Evolutionary conservation across 129 eudicot species (phyloP), one percentile per base, ranked within the genome.

Genomic region (Tagetes erecta): DNA sequence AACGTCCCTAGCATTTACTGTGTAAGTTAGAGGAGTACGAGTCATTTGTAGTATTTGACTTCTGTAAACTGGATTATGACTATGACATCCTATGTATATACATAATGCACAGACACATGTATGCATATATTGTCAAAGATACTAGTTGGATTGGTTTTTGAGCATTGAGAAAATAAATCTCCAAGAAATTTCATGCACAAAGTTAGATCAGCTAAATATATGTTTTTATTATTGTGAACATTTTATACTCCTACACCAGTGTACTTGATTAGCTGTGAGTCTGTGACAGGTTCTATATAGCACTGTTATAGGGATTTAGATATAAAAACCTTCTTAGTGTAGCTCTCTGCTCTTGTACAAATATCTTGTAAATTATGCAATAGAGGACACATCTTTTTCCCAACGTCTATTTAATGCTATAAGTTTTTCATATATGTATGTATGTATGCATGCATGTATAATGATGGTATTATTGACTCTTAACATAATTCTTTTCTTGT

Each of bases 401-500:
- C 27, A 62, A 13, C 1, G 44, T 37, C 67, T 62, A 8, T 51
- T 62, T 35, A 62, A 37, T 39, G 36, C 36, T 37, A n/a, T 62
- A 34, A 2, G 20, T 53, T 33, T 20, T 53, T 33, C 60, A 55
- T 55, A 7, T n/a, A 14, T 51, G 31, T n/a, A 39, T 71, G 9
- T 30, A 46, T 73, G 1, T 3, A 59, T 59, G 40, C 10, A 58
- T 58, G 1, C 11, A 58, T 8, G 41, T 62, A 62, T 7, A 30
- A 66, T 40, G 55, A 65, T 58, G 7, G 46, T 59, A 41, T 42
- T 70, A 68, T 72, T 73, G 53, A 55, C 38, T 50, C 40, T 57
- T 81, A 35, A 78, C 68, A 27, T 38, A 52, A 41, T 71, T 79
- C 51, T 72, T 78, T 81, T 83, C 71, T 37, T 40, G 58, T 90